Conservation (phyloP, 208 protist species). For the Trypanosoma melophagium region DNA sequence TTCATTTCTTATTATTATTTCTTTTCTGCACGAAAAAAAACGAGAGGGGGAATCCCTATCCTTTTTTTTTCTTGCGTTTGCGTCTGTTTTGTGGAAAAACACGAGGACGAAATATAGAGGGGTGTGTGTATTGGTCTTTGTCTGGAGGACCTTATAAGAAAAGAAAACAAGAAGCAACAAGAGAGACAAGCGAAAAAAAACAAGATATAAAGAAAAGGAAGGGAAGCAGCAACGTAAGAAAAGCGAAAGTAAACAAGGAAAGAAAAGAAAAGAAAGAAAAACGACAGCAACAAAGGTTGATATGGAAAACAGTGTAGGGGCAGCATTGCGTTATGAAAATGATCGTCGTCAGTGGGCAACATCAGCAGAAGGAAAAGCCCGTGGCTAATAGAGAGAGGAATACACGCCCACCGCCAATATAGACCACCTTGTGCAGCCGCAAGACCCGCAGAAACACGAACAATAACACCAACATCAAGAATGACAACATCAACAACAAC, state of each 20-base stretch:
- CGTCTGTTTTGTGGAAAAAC: no score
- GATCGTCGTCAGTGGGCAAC: not conserved
- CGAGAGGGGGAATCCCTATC: no score
- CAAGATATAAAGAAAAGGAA: not conserved
- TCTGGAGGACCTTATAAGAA: not conserved
- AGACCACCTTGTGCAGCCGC: constrained; percentile 1
- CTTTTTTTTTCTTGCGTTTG: no score
- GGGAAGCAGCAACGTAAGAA: not conserved
- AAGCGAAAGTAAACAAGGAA: not conserved
- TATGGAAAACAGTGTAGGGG: not conserved
- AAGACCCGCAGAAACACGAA: no score
- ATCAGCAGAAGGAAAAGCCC: not conserved
- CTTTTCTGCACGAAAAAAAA: no score
- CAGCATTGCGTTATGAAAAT: not conserved
- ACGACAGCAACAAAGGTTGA: not conserved
- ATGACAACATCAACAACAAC: not conserved
- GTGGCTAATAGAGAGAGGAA: not conserved
- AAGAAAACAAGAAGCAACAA: constrained; percentile 14
- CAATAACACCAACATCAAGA: no score
- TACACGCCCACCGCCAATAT: not conserved
- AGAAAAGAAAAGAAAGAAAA: not conserved
- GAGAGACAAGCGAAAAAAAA: not conserved
- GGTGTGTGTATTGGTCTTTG: no score
- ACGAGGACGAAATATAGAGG: no score
- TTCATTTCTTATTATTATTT: no score